Evolutionary conservation across 257 asterid genomes (phyloP), one percentile per base, ranked within the genome.

Genomic region (Rehmannia glutinosa): DNA sequence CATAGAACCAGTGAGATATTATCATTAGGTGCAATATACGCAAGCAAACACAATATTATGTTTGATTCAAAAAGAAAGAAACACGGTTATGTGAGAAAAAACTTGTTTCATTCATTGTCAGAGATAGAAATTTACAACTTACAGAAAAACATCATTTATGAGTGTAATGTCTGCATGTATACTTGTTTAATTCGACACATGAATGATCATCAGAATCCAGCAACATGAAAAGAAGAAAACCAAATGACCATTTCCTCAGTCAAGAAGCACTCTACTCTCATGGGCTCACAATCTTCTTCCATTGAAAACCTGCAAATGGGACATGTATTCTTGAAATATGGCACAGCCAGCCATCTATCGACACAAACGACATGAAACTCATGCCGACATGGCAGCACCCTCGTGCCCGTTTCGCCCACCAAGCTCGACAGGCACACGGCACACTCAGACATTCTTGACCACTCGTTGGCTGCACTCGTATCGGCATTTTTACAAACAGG

Each of bases 151-250:
- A n/a, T n/a, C n/a, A n/a, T n/a, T n/a, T n/a, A n/a, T n/a, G n/a
- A n/a, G n/a, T n/a, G n/a, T n/a, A n/a, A n/a, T n/a, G n/a, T n/a
- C n/a, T n/a, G n/a, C n/a, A n/a, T n/a, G n/a, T n/a, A n/a, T n/a
- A n/a, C n/a, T n/a, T n/a, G n/a, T n/a, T n/a, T n/a, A n/a, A n/a
- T n/a, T n/a, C n/a, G n/a, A n/a, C n/a, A n/a, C n/a, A n/a, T n/a
- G n/a, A n/a, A n/a, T n/a, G n/a, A 28, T 6, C 12, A 43, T 80
- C 76, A 82, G 61, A 82, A 82, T 5, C 84, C 87, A 61, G 84
- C 78, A 62, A 73, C 78, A 67, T 82, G 87, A 53, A 82, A 82
- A 20, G 87, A 82, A 67, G 87, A 82, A 70, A 82, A 82, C 87
- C 87, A 82, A 15, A 76, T 82, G 8, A 82, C 70, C 87, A 82